phyloP scores from a whole-genome alignment of 2,329 filamentous ascomycete species.

The Hysterium pulicare region DNA sequence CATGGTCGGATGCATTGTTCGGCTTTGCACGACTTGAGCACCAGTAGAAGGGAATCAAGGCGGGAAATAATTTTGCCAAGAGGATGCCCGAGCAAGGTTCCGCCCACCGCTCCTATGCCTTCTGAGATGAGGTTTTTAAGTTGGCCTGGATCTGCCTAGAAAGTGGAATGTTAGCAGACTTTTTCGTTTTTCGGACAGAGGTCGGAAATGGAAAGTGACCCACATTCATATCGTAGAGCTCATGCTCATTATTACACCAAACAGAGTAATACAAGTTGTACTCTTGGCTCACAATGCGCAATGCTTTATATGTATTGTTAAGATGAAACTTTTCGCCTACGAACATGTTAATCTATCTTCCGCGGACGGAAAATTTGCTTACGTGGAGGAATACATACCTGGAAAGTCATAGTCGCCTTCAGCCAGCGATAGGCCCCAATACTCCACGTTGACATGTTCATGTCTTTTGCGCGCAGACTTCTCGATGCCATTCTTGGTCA shows the following conservation, averaged over 20 bases:
- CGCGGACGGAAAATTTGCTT: not conserved
- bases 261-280: slow-evolving; percentile 66
- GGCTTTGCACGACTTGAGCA: slow-evolving; percentile 60
- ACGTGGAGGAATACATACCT: not conserved
- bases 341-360: not conserved
- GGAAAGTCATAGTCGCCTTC: slow-evolving; percentile 11
- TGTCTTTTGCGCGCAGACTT: slow-evolving; percentile 4
- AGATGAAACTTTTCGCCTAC: slow-evolving; percentile 1
- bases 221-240: slow-evolving; percentile 62
- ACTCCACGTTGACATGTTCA: slow-evolving; percentile 37
- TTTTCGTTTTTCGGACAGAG: not conserved
- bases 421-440: slow-evolving; percentile 23
- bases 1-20: slow-evolving; percentile 55
- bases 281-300: slow-evolving; percentile 51
- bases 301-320: slow-evolving; percentile 60
- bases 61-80: slow-evolving; percentile 13
- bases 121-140: slow-evolving; percentile 35
- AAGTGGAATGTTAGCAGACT: not conserved
- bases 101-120: not conserved
- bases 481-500: slow-evolving; percentile 11
- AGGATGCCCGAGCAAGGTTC: slow-evolving; percentile 11
- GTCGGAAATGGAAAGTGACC: not conserved
- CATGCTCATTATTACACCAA: slow-evolving; percentile 66
- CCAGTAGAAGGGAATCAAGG: slow-evolving; percentile 57
- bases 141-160: slow-evolving; percentile 40